These are phyloP conservation scores for Pseudonitzschia pungens DNA, from an alignment of 108 stramenopile species.

Conservation along the genomic window DNA sequence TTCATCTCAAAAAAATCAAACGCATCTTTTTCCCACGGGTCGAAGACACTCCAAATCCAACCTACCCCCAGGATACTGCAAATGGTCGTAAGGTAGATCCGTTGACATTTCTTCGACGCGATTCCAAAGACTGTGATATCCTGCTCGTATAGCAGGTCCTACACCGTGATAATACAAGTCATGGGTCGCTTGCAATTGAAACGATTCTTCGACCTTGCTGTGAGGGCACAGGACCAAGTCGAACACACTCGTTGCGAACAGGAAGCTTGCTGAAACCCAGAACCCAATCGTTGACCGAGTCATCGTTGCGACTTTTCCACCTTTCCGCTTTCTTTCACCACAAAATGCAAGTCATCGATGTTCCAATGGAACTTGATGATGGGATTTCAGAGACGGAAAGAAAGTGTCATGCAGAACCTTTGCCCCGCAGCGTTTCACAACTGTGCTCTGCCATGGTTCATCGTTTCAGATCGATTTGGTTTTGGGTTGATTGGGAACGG, in stretches of 20 bases:
- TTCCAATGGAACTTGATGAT: too few relatives aligned
- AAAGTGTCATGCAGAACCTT: too few relatives aligned
- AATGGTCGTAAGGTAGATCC: conserved; percentile 67
- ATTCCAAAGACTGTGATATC: neutral
- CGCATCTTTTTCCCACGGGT: neutral
- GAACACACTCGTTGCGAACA: conserved; percentile 21
- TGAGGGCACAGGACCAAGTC: conserved; percentile 79
- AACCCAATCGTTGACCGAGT: neutral
- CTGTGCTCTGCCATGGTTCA: neutral
- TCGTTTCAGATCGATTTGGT: too few relatives aligned
- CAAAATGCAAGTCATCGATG: too few relatives aligned
- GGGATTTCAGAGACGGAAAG: too few relatives aligned
- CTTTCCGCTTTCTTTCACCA: too few relatives aligned
- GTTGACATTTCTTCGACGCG: neutral
- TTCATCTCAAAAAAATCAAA: neutral
- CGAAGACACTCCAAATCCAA: neutral
- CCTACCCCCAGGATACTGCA: conserved; percentile 54
- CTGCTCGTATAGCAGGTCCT: conserved; percentile 35
- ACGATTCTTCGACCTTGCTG: conserved; percentile 99
- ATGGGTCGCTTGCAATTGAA: conserved; percentile 95
- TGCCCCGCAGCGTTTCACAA: too few relatives aligned
- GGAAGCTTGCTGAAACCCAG: neutral
- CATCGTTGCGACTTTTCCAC: neutral
- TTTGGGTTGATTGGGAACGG: too few relatives aligned
- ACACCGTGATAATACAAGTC: conserved; percentile 84